Base-by-base conservation (phyloP, 176 grass and related monocot genomes). In the Avena atlantica region DNA sequence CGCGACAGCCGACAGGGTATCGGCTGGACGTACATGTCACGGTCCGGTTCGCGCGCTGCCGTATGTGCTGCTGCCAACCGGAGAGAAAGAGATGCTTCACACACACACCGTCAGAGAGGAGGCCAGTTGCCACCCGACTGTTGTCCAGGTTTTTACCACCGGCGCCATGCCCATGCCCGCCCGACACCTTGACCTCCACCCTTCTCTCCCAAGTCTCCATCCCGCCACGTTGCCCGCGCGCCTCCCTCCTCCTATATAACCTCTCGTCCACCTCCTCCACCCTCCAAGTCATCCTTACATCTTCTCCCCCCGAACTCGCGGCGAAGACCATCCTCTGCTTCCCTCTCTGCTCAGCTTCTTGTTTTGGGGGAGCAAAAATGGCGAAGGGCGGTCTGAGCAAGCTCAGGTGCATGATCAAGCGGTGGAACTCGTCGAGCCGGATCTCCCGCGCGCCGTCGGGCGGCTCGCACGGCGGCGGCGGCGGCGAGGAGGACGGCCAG, bases 321-420 rank as follows among this genome's bases (percentile, higher is more conserved):
- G 7, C 12, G 5, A 34, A 17, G 9, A 75, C 13, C 72, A 75
- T 12, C 47, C 44, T 51, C 61, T 51, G 56, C 49, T 10, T 20
- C 9, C 19, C 23, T 27, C 59, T 20, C 47, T 5, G 8, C 49
- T 76, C 51, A 47, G 9, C 61, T 63, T 74, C 69, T 80, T 31
- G 57, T 31, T 31, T 31, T 31, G 0, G 31, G 31, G 31, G 31
- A 31, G 31, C 31, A 31, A 27, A 27, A 27, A 95, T 93, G 91
- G 91, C 87, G 40, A 95, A 89, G 86, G 87, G 89, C 7, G 91
- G 89, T 17, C 93, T 98, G 58, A 95, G 95, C 80, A 98, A 98
- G 93, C 87, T 98, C 78, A 92, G 91, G 86, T 93, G 93, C 86
- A 95, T 95, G 91, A 93, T 98, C 58, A 98, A 89, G 93, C 60